Percentiles rank a stretch among this genome's conserved stretches.
phyloP scores from a whole-genome alignment of 352 stramenopile species.

The Phytophthora podocarpi region DNA sequence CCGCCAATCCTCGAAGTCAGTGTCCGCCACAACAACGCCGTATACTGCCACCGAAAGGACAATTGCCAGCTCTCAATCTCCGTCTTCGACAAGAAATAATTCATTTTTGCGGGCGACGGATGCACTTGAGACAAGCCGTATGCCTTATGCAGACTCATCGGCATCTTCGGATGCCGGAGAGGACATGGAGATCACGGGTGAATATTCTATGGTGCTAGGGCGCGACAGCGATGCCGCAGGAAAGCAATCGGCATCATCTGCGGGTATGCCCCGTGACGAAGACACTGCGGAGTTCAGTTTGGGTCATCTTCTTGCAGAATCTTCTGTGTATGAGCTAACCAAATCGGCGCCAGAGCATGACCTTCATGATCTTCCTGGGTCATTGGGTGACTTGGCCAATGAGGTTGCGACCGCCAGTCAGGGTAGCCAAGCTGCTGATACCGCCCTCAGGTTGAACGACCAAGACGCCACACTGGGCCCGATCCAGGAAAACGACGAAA shows the following conservation, averaged over 20 bases:
- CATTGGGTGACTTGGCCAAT: slow-evolving; percentile 30
- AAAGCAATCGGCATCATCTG: slow-evolving; percentile 9
- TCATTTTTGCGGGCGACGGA: slow-evolving; percentile 54
- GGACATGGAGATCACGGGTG: slow-evolving; percentile 89
- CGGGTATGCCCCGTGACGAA: slow-evolving; percentile 35
- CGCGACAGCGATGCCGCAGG: slow-evolving; percentile 3
- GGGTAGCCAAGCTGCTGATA: slow-evolving; percentile 5
- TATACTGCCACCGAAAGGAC: slow-evolving; percentile 5
- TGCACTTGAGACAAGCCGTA: slow-evolving; percentile 29
- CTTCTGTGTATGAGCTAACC: slow-evolving; percentile 46
- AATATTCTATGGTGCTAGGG: slow-evolving; percentile 51
- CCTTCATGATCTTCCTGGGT: slow-evolving; percentile 28
- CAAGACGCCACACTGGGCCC: slow-evolving; percentile 60
- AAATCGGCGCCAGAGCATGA: slow-evolving; percentile 30
- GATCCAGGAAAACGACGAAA: slow-evolving; percentile 72
- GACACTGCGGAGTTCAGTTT: slow-evolving; percentile 73
- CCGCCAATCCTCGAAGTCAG: slow-evolving; percentile 9
- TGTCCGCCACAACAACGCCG: slow-evolving; percentile 7
- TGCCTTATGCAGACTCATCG: slow-evolving; percentile 76
- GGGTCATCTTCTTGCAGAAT: slow-evolving; percentile 60
- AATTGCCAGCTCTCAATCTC: slow-evolving; percentile 13
- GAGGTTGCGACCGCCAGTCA: slow-evolving; percentile 31
- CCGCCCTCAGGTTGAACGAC: slow-evolving; percentile 16
- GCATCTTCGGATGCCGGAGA: slow-evolving; percentile 79
- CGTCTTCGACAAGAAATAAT: slow-evolving; percentile 21